Conservation (phyloP, 495 filamentous ascomycete genomes). For the Peziza echinospora region DNA sequence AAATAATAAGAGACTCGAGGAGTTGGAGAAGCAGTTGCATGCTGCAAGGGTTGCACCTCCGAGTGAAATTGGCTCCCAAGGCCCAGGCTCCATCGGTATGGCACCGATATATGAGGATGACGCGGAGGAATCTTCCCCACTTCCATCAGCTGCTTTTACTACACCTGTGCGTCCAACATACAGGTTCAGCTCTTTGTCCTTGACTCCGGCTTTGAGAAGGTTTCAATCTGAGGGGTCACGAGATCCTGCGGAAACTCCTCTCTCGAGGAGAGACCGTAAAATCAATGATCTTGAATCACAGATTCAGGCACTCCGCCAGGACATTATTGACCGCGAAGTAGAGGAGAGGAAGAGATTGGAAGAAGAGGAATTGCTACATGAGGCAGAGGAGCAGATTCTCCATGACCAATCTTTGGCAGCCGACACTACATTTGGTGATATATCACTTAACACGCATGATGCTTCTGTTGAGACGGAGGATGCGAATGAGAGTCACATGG, state of each 20-base stretch:
- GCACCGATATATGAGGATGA: not conserved
- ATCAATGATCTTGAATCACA: constrained; percentile 17
- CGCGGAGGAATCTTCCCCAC: not conserved
- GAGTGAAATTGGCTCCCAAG: constrained; percentile 7
- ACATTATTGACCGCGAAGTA: constrained; percentile 14
- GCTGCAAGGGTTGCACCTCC: constrained; percentile 14
- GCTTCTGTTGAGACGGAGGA: not conserved
- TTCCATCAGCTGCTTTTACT: not conserved
- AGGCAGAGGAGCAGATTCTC: constrained; percentile 19
- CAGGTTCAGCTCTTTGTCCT: not conserved
- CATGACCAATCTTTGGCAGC: constrained; percentile 2
- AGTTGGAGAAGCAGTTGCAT: constrained; percentile 14
- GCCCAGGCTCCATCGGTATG: constrained; percentile 9
- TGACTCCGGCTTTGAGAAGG: not conserved
- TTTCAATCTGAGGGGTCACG: constrained; percentile 1
- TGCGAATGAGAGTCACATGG: not conserved
- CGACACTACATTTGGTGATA: not conserved
- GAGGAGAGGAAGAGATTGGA: constrained; percentile 14
- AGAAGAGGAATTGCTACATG: constrained; percentile 19
- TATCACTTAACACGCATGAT: not conserved
- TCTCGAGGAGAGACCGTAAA: constrained; percentile 12
- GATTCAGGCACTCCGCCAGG: constrained; percentile 12
- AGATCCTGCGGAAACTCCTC: constrained; percentile 5
- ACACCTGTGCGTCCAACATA: not conserved
- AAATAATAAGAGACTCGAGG: constrained; percentile 16